Conservation (phyloP, 2,329 filamentous ascomycete species). For the Fusarium napiforme region DNA sequence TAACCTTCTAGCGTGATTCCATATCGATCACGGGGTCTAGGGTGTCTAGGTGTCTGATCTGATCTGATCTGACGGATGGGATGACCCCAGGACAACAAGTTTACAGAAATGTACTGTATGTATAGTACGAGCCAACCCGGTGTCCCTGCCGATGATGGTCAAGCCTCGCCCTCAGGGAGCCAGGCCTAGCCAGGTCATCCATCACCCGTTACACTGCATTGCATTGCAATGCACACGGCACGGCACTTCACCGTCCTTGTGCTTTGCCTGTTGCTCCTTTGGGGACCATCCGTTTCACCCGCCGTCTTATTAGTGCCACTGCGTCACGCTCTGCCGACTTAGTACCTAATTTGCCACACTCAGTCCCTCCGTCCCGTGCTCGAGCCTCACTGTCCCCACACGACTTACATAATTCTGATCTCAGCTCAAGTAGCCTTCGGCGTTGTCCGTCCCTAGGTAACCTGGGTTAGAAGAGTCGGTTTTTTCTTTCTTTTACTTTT, state of each 20-base stretch:
- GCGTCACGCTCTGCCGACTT: slow-evolving; percentile 24
- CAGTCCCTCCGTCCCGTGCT: slow-evolving; percentile 10
- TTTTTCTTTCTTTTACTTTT: slow-evolving; percentile 5
- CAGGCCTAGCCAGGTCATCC: no score
- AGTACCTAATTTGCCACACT: slow-evolving; percentile 29
- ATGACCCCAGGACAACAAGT: slow-evolving; percentile 1
- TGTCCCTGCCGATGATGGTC: not conserved
- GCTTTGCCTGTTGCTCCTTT: not conserved
- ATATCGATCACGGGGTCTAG: slow-evolving; percentile 4
- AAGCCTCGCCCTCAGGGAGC: not conserved
- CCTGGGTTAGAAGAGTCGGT: slow-evolving; percentile 9
- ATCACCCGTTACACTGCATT: not conserved
- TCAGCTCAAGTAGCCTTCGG: slow-evolving; percentile 30
- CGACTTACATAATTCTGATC: slow-evolving; percentile 39
- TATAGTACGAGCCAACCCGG: not conserved
- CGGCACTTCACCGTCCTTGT: not conserved
- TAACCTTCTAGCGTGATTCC: slow-evolving; percentile 21
- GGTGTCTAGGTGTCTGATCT: not conserved
- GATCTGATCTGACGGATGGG: slow-evolving; percentile 3
- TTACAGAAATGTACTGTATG: not conserved
- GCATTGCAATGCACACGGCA: not conserved
- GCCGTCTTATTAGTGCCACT: slow-evolving; percentile 11
- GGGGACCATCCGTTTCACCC: not conserved
- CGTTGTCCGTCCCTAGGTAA: slow-evolving; percentile 35
- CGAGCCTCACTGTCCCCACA: not conserved